phyloP scores from a whole-genome alignment of 2,329 filamentous ascomycete genomes.

The Scedosporium boydii region DNA sequence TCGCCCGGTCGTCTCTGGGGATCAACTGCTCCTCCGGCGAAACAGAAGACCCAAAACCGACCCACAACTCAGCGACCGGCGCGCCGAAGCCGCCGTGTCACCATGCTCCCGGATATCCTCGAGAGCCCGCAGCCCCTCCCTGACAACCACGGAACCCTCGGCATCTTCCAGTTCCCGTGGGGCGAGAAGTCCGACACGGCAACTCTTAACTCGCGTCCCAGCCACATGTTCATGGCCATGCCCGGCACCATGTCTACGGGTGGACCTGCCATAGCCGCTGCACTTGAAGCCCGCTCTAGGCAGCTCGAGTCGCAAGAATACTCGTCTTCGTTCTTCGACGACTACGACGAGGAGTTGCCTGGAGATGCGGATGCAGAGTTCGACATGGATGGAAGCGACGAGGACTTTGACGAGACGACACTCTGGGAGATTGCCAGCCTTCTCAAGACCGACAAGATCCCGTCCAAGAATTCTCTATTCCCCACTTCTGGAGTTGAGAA shows the following conservation, averaged over 20 bases:
- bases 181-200: conserved; percentile 52
- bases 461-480: conserved; percentile 41
- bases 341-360: conserved; percentile 44
- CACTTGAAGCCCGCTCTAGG: conserved; percentile 22
- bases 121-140: conserved; percentile 52
- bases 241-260: conserved; percentile 41
- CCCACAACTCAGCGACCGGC: conserved; percentile 43
- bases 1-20: conserved; percentile 21
- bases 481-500: conserved; percentile 19
- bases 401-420: conserved; percentile 51
- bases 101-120: conserved; percentile 51
- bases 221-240: conserved; percentile 34
- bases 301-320: conserved; percentile 30
- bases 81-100: conserved; percentile 46
- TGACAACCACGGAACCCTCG: conserved; percentile 48
- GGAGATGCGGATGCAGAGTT: conserved; percentile 23
- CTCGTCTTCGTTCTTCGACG: conserved; percentile 48
- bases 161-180: conserved; percentile 59
- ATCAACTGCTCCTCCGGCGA: conserved; percentile 4
- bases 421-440: conserved; percentile 56
- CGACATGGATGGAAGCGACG: conserved; percentile 30
- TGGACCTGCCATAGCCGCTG: conserved; percentile 18
- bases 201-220: conserved; percentile 26
- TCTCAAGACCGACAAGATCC: conserved; percentile 40
- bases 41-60: conserved; percentile 22